Percentiles rank a stretch among this genome's conserved stretches.
Conservation (phyloP, 345 rosid genomes). For the Camelina laxa region DNA sequence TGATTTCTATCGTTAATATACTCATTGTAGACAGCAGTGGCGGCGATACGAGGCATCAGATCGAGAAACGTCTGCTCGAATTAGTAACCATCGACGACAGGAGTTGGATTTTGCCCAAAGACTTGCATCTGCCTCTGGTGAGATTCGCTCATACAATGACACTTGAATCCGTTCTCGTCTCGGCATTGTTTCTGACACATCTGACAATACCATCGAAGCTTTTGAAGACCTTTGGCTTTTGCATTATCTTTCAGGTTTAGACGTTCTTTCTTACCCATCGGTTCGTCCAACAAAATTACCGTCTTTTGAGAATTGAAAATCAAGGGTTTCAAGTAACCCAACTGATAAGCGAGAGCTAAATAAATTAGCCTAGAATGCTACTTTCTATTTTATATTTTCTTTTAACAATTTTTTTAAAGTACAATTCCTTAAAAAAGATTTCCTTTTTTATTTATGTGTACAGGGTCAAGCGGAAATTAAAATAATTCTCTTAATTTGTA, state of each 20-base stretch:
- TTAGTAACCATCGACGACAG: constrained; percentile 86
- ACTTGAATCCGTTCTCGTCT: constrained; percentile 97
- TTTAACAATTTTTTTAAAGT: no score
- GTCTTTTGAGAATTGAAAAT: neutral
- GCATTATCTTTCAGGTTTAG: constrained; percentile 84
- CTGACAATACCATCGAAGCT: constrained; percentile 98
- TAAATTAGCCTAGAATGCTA: no score
- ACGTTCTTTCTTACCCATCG: constrained; percentile 93
- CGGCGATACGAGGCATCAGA: constrained; percentile 85
- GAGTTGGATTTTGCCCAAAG: constrained; percentile 78
- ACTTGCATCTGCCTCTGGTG: constrained; percentile 97
- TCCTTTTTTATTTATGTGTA: no score
- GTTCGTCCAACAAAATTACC: neutral
- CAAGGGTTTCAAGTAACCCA: neutral
- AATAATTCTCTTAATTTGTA: no score
- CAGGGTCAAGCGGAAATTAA: no score
- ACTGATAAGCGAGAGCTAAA: neutral
- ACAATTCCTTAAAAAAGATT: no score
- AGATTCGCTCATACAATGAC: constrained; percentile 97
- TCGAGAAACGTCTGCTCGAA: constrained; percentile 76
- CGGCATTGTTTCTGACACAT: constrained; percentile 99
- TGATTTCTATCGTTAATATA: constrained; percentile 88
- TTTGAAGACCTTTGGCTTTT: constrained; percentile 94
- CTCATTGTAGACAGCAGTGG: constrained; percentile 95
- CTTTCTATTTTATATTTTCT: no score